A percentile compares a stretch with the other conserved stretches of the same genome.
phyloP scores from a whole-genome alignment of 805 yeast genomes.

The Ascoidea asiatica region DNA sequence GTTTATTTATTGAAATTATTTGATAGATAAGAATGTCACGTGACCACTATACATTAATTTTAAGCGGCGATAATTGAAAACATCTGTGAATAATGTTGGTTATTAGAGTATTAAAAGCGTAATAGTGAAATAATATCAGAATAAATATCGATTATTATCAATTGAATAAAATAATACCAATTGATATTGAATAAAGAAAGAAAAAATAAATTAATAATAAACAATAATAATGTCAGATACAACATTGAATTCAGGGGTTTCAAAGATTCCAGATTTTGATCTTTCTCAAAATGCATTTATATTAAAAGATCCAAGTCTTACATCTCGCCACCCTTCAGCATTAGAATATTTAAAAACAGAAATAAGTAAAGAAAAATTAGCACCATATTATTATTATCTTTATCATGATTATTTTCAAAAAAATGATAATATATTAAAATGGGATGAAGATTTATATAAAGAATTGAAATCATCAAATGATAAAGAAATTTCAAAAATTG shows the following conservation, averaged over 20 bases:
- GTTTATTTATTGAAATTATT: too few relatives aligned
- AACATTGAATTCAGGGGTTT: slow-evolving; percentile 31
- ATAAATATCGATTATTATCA: too few relatives aligned
- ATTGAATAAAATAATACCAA: too few relatives aligned
- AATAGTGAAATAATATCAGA: too few relatives aligned
- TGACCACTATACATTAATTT: too few relatives aligned
- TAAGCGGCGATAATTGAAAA: too few relatives aligned
- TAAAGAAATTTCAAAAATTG: slow-evolving; percentile 32
- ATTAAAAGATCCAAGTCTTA: slow-evolving; percentile 27
- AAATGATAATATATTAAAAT: slow-evolving; percentile 27
- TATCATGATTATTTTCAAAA: slow-evolving; percentile 27
- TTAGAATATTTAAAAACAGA: slow-evolving; percentile 33
- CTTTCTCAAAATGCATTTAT: slow-evolving; percentile 73
- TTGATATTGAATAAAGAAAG: neutral
- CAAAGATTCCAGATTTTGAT: slow-evolving; percentile 66
- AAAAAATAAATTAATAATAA: neutral
- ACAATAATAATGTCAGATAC: slow-evolving; percentile 18
- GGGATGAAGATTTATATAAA: slow-evolving; percentile 48
- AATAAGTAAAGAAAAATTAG: slow-evolving; percentile 53
- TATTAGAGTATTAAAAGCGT: too few relatives aligned
- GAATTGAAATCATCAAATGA: slow-evolving; percentile 39
- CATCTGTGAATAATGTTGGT: too few relatives aligned
- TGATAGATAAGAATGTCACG: too few relatives aligned
- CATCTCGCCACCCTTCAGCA: slow-evolving; percentile 27
- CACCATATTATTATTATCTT: slow-evolving; percentile 70